These are phyloP conservation scores for Boletus calvinii DNA, from an alignment of 1,284 basidiomycete species.

Conservation along the genomic window DNA sequence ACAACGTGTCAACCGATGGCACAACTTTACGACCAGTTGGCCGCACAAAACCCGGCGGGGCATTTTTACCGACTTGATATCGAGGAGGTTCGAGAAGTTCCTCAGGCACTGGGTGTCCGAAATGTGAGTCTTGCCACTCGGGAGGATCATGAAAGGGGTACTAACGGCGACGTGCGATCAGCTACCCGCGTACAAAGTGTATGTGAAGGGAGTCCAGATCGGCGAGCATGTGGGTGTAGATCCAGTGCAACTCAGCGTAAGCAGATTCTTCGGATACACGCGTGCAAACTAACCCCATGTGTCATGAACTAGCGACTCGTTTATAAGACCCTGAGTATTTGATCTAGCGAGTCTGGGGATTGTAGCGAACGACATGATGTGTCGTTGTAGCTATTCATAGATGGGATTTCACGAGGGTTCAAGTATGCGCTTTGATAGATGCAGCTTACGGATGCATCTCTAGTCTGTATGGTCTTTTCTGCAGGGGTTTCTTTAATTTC, in stretches of 20 bases:
- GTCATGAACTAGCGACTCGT: slow-evolving; percentile 27
- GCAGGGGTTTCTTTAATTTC: slow-evolving; percentile 7
- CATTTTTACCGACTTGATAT: slow-evolving; percentile 84
- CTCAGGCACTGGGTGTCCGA: slow-evolving; percentile 69
- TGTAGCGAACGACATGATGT: slow-evolving; percentile 4
- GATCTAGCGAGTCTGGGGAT: slow-evolving; percentile 17
- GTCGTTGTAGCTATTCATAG: slow-evolving; percentile 22
- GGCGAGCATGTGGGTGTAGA: slow-evolving; percentile 65
- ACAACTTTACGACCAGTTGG: slow-evolving; percentile 76
- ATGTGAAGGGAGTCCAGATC: slow-evolving; percentile 66
- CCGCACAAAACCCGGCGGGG: slow-evolving; percentile 38
- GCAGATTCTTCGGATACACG: slow-evolving; percentile 19
- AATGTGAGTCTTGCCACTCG: slow-evolving; percentile 46
- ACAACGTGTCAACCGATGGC: slow-evolving; percentile 77
- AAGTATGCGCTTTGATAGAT: slow-evolving; percentile 19
- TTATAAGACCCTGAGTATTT: slow-evolving; percentile 32
- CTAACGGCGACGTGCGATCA: slow-evolving; percentile 24
- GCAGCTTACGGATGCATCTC: slow-evolving; percentile 14
- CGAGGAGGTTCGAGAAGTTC: slow-evolving; percentile 55
- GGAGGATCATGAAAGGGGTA: slow-evolving; percentile 15
- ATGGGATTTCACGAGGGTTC: slow-evolving; percentile 17
- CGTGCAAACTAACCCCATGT: slow-evolving; percentile 22
- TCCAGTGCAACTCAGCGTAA: slow-evolving; percentile 30
- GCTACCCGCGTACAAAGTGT: slow-evolving; percentile 80
- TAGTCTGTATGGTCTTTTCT: slow-evolving; percentile 9